phyloP scores from a whole-genome alignment of 129 eudicot genomes.

The Tagetes patula region DNA sequence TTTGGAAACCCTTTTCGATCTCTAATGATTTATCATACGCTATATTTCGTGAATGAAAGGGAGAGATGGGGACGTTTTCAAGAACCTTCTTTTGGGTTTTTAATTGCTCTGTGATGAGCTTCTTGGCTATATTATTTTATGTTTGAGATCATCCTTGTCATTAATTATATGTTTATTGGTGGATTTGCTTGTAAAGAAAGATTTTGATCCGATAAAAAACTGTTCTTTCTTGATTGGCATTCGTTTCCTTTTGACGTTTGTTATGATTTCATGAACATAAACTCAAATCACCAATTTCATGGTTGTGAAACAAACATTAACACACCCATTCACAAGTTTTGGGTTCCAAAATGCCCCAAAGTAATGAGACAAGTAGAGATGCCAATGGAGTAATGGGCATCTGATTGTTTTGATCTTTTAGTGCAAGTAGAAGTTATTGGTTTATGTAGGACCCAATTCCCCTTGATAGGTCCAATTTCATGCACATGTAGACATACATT shows the following conservation, averaged over 20 bases:
- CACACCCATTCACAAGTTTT: neutral
- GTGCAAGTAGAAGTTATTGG: constrained; percentile 28
- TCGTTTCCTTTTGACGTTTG: neutral
- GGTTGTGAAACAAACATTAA: neutral
- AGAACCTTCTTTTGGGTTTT: constrained; percentile 38
- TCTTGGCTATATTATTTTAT: constrained; percentile 19
- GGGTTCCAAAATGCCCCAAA: constrained; percentile 30
- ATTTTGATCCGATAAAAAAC: constrained; percentile 21
- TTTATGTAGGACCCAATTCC: constrained; percentile 35
- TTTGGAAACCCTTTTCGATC: constrained; percentile 34
- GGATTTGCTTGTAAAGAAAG: constrained; percentile 29
- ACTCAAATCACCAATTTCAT: neutral
- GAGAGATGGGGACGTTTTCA: constrained; percentile 38
- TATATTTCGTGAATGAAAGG: constrained; percentile 28
- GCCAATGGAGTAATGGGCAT: constrained; percentile 4
- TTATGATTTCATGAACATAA: constrained; percentile 7
- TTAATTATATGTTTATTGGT: constrained; percentile 21
- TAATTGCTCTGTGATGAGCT: constrained; percentile 29
- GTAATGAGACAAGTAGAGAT: constrained; percentile 38
- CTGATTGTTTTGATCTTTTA: constrained; percentile 31
- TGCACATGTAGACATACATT: constrained; percentile 44
- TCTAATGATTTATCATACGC: constrained; percentile 38
- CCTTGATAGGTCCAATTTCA: constrained; percentile 42
- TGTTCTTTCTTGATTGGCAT: constrained; percentile 18
- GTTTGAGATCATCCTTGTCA: constrained; percentile 36